Base-by-base conservation (phyloP, 2,329 filamentous ascomycete species). In the Trichoderma atrobrunneum region DNA sequence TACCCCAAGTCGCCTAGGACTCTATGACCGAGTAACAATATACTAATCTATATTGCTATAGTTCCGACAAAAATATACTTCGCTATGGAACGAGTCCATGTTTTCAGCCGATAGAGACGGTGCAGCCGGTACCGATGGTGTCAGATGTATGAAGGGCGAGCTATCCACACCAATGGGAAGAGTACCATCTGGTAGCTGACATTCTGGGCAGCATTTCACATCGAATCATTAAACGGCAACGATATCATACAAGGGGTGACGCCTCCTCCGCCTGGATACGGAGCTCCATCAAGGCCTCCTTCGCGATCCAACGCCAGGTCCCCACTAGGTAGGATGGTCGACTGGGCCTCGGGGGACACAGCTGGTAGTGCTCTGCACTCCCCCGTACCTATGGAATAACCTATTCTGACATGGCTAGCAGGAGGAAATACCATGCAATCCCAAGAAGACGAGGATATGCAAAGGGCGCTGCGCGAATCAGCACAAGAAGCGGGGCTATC, bases 261-360 rank as follows among this genome's bases (percentile, higher is more conserved):
- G 7, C 82, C 84, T 39, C 80, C 81, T 2, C 77, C 78, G 14
- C 82, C 82, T 48, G 79, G 80, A 60, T 84, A 85, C 72, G 82
- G 81, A 32, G 85, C 87, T 6, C 87, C 88, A 0, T 90, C 89
- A 21, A 84, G 89, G 71, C 89, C 89, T n/a, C 89, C 89, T 1
- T 91, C 89, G 26, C 83, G 89, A 79, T 83, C 86, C 59, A 87
- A 87, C 73, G 86, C 86, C 74, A 84, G 84, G 76, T 90, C 89
- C 39, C 88, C 89, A 10, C 78, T 90, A 72, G 83, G 85, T 78
- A 86, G 81, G 75, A 80, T 87, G 74, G 80, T 85, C 74, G 85
- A 88, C 67, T 85, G 85, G 81, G 82, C 82, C 71, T 79, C 82
- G 30, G 79, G 80, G 67, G 80, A 83, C 68, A 79, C 80, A 74